phyloP scores from a whole-genome alignment of 306 rosid species.

The apple (Malus domestica) region DNA sequence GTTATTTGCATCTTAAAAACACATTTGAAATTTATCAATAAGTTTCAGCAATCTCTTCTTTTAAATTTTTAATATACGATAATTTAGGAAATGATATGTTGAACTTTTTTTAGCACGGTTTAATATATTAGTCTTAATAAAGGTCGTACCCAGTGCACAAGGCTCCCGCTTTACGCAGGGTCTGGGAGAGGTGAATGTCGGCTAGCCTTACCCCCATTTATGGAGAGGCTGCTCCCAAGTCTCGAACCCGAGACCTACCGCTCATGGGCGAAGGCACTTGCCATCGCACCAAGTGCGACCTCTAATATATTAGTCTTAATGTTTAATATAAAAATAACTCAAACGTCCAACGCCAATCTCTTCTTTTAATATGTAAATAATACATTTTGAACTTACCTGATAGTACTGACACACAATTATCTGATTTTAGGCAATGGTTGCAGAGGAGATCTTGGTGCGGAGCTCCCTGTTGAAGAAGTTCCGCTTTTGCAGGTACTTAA shows the following conservation, averaged over 20 bases:
- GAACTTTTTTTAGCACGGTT: not conserved
- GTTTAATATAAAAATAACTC: not conserved
- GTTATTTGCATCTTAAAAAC: not conserved
- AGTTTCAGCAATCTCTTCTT: not conserved
- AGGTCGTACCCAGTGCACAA: too few species aligned
- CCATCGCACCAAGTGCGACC: too few species aligned
- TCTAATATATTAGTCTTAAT: too few species aligned
- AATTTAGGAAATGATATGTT: not conserved
- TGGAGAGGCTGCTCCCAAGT: too few species aligned
- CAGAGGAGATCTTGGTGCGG: slow-evolving; percentile 67
- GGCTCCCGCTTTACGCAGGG: too few species aligned
- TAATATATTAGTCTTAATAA: too few species aligned
- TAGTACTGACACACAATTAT: not conserved
- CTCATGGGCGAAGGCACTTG: too few species aligned
- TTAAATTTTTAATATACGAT: not conserved
- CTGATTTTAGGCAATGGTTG: slow-evolving; percentile 55
- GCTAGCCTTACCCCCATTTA: too few species aligned
- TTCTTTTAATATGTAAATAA: not conserved
- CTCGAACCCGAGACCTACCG: too few species aligned
- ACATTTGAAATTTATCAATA: not conserved
- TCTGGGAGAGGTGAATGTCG: too few species aligned
- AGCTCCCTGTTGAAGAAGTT: slow-evolving; percentile 65
- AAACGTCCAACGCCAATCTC: not conserved
- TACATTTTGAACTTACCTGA: not conserved
- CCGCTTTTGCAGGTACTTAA: slow-evolving; percentile 53